Evolutionary conservation across 2,329 filamentous ascomycete species (phyloP), one percentile per base, ranked within the genome.

Genomic region (Neonectria neomacrospora): DNA sequence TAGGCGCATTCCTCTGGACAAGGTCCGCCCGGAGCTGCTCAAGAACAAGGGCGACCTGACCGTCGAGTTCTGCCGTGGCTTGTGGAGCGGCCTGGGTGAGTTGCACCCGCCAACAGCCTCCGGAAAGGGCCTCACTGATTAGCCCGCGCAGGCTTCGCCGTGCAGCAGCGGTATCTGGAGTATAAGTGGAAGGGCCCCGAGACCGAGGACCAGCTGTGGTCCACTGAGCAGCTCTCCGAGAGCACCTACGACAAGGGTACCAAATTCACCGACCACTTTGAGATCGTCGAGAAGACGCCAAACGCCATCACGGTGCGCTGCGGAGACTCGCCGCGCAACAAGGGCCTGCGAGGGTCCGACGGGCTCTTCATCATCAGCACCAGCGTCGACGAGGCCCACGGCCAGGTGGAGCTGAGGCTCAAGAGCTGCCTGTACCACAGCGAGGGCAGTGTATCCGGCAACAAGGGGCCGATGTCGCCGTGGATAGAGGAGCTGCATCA

Each of bases 201-300:
- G 41, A 90, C 88, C 0, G 80, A 82, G 2, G 72, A 80, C 50
- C 87, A 91, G 66, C 83, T 92, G 1, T 92, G 90, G 88, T 82
- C 83, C 2, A 79, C 75, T 3, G 76, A 82, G 11, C 82, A 89
- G 54, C 83, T 92, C 2, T 75, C 81, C 6, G 69, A 77, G n/a
- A 87, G 81, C 61, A 81, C 69, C 10, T 92, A 92, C 73, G 84
- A 88, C 20, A 80, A 84, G 41, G 90, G 90, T 34, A 90, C 90
- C 1, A 74, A 81, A 42, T 85, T 92, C 61, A 90, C 87, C 3
- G 89, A 92, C 73, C 90, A 92, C 76, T 92, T 92, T 72, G 88
- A 92, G 75, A 89, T 92, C 0, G 79, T 92, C 1, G 85, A 88
- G 56, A 90, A 90, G 77, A 88, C 85, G 0, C 79, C 85, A 0